Conservation (phyloP, 768 basidiomycete species). For the Boletus rubroflammeus region DNA sequence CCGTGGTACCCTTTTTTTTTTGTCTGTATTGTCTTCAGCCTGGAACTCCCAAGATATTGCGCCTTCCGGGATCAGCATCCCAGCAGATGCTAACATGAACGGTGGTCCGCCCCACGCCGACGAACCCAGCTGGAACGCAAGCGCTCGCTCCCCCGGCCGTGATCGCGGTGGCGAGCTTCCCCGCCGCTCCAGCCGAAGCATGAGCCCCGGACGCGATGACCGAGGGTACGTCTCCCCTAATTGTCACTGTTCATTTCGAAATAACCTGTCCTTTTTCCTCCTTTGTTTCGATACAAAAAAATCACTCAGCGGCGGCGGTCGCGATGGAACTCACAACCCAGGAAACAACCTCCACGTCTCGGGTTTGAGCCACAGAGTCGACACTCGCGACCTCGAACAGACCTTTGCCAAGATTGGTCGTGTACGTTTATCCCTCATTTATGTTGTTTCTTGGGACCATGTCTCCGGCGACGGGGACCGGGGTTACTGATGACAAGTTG, state of each 20-base stretch:
- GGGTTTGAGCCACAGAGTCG: slow-evolving; percentile 56
- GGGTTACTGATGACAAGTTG: slow-evolving; percentile 3
- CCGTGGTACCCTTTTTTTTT: slow-evolving; percentile 6
- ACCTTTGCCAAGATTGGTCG: slow-evolving; percentile 86
- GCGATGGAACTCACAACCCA: slow-evolving; percentile 44
- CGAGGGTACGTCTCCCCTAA: slow-evolving; percentile 47
- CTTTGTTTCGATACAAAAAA: background rate
- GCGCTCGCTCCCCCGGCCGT: slow-evolving; percentile 41
- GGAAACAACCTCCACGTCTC: slow-evolving; percentile 68
- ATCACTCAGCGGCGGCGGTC: slow-evolving; percentile 20
- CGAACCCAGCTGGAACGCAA: slow-evolving; percentile 51
- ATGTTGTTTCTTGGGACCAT: background rate
- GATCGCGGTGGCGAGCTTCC: slow-evolving; percentile 46
- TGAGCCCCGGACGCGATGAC: slow-evolving; percentile 63
- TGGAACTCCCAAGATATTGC: slow-evolving; percentile 85
- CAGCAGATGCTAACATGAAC: slow-evolving; percentile 46
- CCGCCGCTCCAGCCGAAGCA: slow-evolving; percentile 72
- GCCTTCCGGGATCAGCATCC: slow-evolving; percentile 72
- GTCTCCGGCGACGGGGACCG: background rate
- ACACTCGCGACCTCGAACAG: slow-evolving; percentile 84
- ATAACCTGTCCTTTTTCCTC: background rate
- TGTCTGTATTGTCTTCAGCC: slow-evolving; percentile 45
- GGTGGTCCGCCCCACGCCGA: slow-evolving; percentile 48
- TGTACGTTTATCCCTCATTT: slow-evolving; percentile 40
- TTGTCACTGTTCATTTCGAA: background rate